Evolutionary conservation across 1,284 basidiomycete genomes (phyloP).

Genomic region (Ustilago bromivora): DNA sequence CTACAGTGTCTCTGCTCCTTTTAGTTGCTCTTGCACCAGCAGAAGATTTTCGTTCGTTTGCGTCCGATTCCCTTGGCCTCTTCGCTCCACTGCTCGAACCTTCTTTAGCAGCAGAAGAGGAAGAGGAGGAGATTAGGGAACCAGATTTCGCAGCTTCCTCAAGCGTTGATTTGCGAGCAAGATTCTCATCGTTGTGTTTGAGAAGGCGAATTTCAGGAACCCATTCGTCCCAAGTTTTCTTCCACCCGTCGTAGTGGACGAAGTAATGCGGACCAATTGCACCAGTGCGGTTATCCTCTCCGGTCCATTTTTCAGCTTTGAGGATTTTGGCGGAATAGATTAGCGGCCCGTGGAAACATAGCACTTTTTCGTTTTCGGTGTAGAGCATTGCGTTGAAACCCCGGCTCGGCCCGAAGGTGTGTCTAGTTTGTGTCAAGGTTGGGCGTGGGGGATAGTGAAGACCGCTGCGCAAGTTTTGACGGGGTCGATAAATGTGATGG

Average conservation of each 20-base stretch:
- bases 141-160: conserved; percentile 67
- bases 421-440: neutral
- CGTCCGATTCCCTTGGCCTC: conserved; percentile 20
- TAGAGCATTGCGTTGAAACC: conserved; percentile 66
- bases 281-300: conserved; percentile 76
- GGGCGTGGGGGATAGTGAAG: no score
- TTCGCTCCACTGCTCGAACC: conserved; percentile 35
- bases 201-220: conserved; percentile 85
- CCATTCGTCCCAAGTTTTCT: conserved; percentile 99
- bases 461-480: no score
- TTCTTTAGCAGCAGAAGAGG: conserved; percentile 26
- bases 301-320: conserved; percentile 81
- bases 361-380: conserved; percentile 79
- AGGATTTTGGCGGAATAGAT: conserved; percentile 96
- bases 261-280: conserved; percentile 84
- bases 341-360: conserved; percentile 93
- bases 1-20: conserved; percentile 44
- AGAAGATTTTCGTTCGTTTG: conserved; percentile 16
- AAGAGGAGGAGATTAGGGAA: conserved; percentile 55
- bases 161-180: conserved; percentile 78
- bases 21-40: conserved; percentile 23
- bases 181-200: conserved; percentile 86
- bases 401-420: neutral
- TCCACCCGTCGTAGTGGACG: conserved; percentile 99
- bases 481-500: no score